Evolutionary conservation across 75 land plant genomes (phyloP), one percentile per base, ranked within the genome.

Genomic region (Picea glauca): DNA sequence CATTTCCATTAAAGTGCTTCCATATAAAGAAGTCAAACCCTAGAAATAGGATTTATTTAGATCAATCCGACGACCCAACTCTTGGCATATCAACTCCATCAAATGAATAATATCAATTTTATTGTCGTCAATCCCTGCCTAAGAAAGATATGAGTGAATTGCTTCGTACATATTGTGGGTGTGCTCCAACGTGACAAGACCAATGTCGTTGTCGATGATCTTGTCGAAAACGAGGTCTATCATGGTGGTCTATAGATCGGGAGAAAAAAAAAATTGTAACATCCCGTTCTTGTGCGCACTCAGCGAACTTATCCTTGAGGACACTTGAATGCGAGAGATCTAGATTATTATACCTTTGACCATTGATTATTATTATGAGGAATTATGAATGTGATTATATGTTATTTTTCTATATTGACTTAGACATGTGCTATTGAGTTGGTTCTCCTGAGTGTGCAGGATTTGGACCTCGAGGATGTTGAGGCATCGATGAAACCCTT

Each of bases 41-140:
- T 77, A 63, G 64, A 46, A 83, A 60, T 83, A 86, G 0, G 82
- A 65, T 67, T 86, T 86, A 1, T 79, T 80, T 31, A 86, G 77
- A 54, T 79, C 78, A 56, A 86, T 86, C 32, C 87, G 40, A 2
- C 87, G 85, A 2, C 87, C 85, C 21, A 65, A 62, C 1, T 79
- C 72, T 58, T 86, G 81, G 64, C 86, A 62, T 26, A 84, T 15
- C 83, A 84, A 62, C 83, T 84, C 84, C 77, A 84, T 91, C 61
- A 91, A 90, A 75, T 92, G 94, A 58, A 92, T 88, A 62, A 93
- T 91, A 77, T 93, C 95, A 14, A 93, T 87, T 58, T 93, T 93
- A 59, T 91, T 91, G 3, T 93, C 93, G 35, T 91, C 90, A 58
- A 93, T 83, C 11, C 95, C 93, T 15, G 63, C 84, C 2, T 77